Evolutionary conservation across 768 basidiomycete species (phyloP), one percentile per base, ranked within the genome.

Genomic region (Nidularia pulvinata): DNA sequence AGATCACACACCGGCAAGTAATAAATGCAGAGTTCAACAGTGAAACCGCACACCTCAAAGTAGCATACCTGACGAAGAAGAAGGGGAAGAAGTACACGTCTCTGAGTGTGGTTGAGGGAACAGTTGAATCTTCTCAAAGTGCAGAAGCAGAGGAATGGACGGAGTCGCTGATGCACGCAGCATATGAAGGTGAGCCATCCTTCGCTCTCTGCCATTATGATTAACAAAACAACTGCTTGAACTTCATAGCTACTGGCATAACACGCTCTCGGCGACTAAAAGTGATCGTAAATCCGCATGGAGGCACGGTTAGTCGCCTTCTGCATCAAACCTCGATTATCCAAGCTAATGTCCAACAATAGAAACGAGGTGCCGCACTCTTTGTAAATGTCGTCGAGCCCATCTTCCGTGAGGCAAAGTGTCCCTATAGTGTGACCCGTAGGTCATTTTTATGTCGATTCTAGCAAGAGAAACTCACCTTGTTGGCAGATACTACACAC

Each of bases 241-340:
- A 55, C 14, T 35, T 33, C 11, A 34, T 51, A 73, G 69, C 59
- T 56, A 46, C 63, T 77, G 89, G 81, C 42, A 66, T 81, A n/a
- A 79, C 79, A 59, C 83, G 77, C 19, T 65, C 73, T 48, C 77
- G 86, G 46, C 70, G 74, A 16, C 63, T 95, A 33, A 83, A 84
- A 56, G 78, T 94, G 6, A 63, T 95, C 43, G 76, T 95, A 37
- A 95, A 95, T 65, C 93, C 93, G 7, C 69, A 78, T 52, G 85
- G 93, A 49, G 93, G 93, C n/a, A 78, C 75, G 19, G 92, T 91
- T 63, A 33, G 86, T 74, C 5, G 25, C 14, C 47, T 9, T 44
- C 14, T 35, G n/a, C 50, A 52, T 19, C 49, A 42, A 42, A 49
- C 16, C 35, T 34, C 47, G 25, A 51, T 53, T 54, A 44, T 32